Conservation (phyloP, 257 asterid species). For the Cynanchum wilfordii region DNA sequence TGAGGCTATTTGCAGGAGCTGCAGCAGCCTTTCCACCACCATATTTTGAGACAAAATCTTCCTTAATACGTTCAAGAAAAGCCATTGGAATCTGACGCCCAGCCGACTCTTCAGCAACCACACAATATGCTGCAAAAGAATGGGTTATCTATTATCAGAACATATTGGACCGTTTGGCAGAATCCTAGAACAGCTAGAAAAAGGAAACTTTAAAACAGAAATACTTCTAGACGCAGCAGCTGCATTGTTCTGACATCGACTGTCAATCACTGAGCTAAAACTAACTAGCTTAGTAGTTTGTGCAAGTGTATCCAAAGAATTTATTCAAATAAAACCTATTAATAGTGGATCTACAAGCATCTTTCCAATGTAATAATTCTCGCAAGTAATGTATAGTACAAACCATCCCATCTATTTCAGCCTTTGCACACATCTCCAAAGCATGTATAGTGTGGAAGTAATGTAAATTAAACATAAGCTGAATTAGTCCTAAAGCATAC, state of each 20-base stretch:
- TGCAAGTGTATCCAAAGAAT: neutral
- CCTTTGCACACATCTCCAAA: neutral
- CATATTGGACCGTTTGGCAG: neutral
- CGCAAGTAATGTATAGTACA: too few relatives aligned
- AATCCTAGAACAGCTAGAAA: neutral
- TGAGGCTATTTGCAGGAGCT: slow-evolving; percentile 65
- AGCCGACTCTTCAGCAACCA: slow-evolving; percentile 84
- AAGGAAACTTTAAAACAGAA: neutral
- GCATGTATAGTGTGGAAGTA: neutral
- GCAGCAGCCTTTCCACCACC: slow-evolving; percentile 75
- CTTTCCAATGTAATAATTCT: neutral
- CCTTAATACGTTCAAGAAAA: slow-evolving; percentile 72
- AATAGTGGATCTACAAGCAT: neutral
- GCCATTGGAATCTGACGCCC: slow-evolving; percentile 84
- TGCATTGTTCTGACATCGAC: neutral
- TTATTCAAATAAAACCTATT: neutral
- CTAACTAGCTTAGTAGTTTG: neutral
- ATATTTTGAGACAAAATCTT: slow-evolving; percentile 64
- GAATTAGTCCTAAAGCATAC: neutral
- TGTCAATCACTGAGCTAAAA: neutral
- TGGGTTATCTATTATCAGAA: neutral
- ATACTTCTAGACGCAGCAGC: neutral
- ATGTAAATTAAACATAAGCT: neutral
- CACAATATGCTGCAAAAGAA: slow-evolving; percentile 60
- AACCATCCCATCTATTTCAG: neutral